Evolutionary conservation across 2,329 filamentous ascomycete genomes (phyloP).

Genomic region (Ampelomyces quisqualis): DNA sequence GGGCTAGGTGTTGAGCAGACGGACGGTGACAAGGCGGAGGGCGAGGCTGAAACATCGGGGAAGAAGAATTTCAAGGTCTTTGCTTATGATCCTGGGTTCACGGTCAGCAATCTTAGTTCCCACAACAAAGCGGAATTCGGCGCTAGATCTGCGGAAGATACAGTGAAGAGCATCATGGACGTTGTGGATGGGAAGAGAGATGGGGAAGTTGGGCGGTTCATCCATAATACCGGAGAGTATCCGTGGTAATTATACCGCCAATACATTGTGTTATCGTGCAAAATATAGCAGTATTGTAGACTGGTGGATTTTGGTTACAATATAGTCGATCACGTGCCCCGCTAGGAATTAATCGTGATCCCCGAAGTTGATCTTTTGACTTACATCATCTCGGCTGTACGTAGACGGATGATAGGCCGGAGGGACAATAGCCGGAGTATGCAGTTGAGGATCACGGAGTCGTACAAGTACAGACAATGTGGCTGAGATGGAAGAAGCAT

Average conservation of each 20-base stretch:
- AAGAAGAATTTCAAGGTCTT: conserved; percentile 39
- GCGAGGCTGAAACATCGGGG: conserved; percentile 6
- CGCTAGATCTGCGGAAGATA: conserved; percentile 38
- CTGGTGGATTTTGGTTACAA: too few relatives aligned
- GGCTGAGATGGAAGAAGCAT: too few relatives aligned
- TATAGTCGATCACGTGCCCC: too few relatives aligned
- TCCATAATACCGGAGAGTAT: conserved; percentile 36
- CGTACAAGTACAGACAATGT: too few relatives aligned
- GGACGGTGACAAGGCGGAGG: conserved; percentile 5
- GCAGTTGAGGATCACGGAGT: conserved; percentile 54
- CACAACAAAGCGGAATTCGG: conserved; percentile 41
- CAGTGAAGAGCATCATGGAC: conserved; percentile 38
- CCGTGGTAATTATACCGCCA: too few relatives aligned
- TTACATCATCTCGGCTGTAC: too few relatives aligned
- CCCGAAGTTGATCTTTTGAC: too few relatives aligned
- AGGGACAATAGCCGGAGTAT: conserved; percentile 48
- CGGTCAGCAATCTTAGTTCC: conserved; percentile 35
- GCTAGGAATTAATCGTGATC: too few relatives aligned
- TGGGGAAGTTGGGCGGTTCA: conserved; percentile 33
- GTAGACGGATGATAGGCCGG: conserved; percentile 47
- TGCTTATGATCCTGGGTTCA: conserved; percentile 45
- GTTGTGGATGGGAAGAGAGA: conserved; percentile 44
- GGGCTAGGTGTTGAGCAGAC: conserved; percentile 15
- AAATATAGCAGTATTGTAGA: too few relatives aligned
- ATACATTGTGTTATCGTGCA: too few relatives aligned